Base-by-base conservation (phyloP, 192 early-diverging fungal genomes). In the Chytriomyces confervae region DNA sequence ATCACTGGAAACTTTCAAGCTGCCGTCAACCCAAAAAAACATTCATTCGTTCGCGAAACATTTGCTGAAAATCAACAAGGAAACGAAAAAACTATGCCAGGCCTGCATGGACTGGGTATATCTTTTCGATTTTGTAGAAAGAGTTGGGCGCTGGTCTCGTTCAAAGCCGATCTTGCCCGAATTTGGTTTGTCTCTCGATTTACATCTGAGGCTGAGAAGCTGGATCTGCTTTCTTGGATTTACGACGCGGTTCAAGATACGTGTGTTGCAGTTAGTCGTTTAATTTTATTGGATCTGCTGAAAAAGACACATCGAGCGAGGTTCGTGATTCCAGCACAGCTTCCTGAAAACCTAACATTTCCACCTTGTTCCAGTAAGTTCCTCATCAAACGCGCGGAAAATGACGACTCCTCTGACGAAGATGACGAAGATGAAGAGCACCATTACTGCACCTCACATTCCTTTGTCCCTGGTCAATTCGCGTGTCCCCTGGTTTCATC, bases 171-270 rank as follows among this genome's bases (percentile, higher is more conserved):
- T 1, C 83, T 76, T 50, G 89, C 91, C 3, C 88, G 91, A 63
- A 77, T 93, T 8, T 89, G 90, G 62, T 93, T 90, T 63, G 93
- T 92, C 76, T 94, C 92, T 6, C 92, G 90, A 75, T 75, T 83
- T 6, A 78, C 90, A 20, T 84, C 84, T 49, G 80, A 79, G 16
- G 84, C 82, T 43, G 80, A 86, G 46, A 86, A 89, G 46, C 77
- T 85, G 23, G 68, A 81, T 11, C 91, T 93, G 27, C 79, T 93
- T 3, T 71, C 85, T 10, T 79, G 83, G 27, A 82, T 91, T 1
- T 84, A 86, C 44, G 79, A 84, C 23, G 85, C 86, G 46, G 87
- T 94, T 9, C 70, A 79, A 44, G 81, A 90, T 45, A 89, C 90
- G 29, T 86, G 88, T 72, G 86, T 90, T 62, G 78, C 89, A n/a